Evolutionary conservation across 2,329 filamentous ascomycete genomes (phyloP), one percentile per base, ranked within the genome.

Genomic region (Penicillium oxalicum): DNA sequence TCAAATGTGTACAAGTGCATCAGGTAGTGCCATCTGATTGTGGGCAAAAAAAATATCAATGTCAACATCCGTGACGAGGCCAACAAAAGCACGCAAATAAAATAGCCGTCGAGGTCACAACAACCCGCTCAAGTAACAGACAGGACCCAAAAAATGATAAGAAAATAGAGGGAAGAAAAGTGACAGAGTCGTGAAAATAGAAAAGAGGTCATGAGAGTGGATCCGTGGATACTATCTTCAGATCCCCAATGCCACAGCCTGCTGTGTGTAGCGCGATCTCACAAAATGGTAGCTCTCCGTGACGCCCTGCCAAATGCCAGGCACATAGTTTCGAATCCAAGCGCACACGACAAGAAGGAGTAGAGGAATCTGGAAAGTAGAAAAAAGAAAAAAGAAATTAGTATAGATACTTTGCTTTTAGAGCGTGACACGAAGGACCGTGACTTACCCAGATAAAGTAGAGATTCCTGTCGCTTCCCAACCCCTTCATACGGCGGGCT

Each of bases 401-500:
- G 61, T 51, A 55, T 48, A 28, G 33, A 26, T 34, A 13, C 18
- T 18, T 18, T 18, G 18, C 18, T 38, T 27, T 5, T 40, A 28
- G 18, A 27, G 27, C 18, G 9, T 7, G 5, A n/a, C 8, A 39
- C 44, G 25, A 34, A 9, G 9, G 27, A 29, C 11, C 13, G 18
- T 28, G 39, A 66, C 74, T 66, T 68, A 77, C 75, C 76, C 76
- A 78, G 54, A 78, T 66, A 58, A 76, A 75, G 60, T 76, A 77
- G n/a, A 78, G 64, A 53, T 77, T 77, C 49, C 73, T 66, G 55
- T 78, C 76, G 49, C 69, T 75, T 44, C 65, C 67, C 24, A 77
- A 62, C 26, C 70, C 69, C 61, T 77, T 77, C 63, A 77, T 71
- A 45, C 72, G 71, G 42, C 65, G 68, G 29, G 71, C 71, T 54